Evolutionary conservation across 139 green algal species (phyloP).

Genomic region (Pseudopediastrum boryanum): DNA sequence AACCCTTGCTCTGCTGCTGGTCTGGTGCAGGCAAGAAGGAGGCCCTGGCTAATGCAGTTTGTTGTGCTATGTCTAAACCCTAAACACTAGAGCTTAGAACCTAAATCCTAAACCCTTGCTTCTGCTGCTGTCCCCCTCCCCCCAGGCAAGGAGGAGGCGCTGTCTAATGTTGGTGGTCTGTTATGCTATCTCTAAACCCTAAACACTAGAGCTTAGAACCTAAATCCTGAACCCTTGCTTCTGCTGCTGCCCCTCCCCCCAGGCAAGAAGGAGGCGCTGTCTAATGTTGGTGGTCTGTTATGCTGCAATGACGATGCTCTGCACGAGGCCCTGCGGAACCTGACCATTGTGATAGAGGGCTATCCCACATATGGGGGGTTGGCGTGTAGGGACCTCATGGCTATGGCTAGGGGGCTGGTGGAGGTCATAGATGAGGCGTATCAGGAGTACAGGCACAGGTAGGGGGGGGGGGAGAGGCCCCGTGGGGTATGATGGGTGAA

Average conservation of each 20-base stretch:
- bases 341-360: constrained; percentile 39
- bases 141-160: constrained; percentile 37
- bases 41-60: constrained; percentile 31
- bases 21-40: constrained; percentile 33
- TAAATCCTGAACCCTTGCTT: no score
- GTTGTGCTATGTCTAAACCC: no score
- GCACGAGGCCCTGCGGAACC: constrained; percentile 34
- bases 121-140: no score
- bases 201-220: no score
- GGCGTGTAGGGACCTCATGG: constrained; percentile 35
- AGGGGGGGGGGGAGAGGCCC: neutral
- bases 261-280: constrained; percentile 37
- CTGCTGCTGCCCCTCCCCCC: neutral
- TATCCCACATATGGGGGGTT: no score
- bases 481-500: no score
- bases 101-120: no score
- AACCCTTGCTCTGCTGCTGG: no score
- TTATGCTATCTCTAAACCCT: no score
- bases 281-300: constrained; percentile 37
- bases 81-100: no score
- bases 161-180: constrained; percentile 37
- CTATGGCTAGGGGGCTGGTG: constrained; percentile 29
- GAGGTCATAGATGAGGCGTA: constrained; percentile 30
- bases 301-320: constrained; percentile 40
- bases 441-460: constrained; percentile 42